Base-by-base conservation (phyloP, 352 stramenopile species). In the Blastocystis sp. region DNA sequence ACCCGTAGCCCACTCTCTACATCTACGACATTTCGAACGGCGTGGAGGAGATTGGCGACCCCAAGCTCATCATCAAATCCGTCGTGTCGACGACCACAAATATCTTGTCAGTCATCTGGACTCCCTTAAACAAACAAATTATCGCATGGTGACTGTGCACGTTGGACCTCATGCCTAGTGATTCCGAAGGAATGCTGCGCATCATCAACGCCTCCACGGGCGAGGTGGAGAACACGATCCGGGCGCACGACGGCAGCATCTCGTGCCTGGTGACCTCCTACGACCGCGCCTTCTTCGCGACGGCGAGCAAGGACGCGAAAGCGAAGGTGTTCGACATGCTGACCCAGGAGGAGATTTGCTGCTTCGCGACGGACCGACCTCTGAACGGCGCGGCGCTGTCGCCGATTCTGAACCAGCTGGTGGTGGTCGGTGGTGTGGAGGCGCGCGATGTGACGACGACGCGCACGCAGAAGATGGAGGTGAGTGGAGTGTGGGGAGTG, bases 341-440 rank as follows among this genome's bases (percentile, higher is more conserved):
- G 71, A 96, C 96, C 76, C 92, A 98, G 59, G 95, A 97, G 91
- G 94, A 98, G 91, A 93, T 99, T 71, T 98, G 98, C 92, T 97
- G 95, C 29, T 99, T 98, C 94, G 95, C 97, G 90, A 98, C 96
- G 24, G 97, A 99, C 91, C 94, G 97, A 90, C 96, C 96, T 0
- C 96, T 99, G 19, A 99, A 99, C 93, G 98, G 97, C 91, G 96
- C 96, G 2, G 96, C 97, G 63, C 98, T 99, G 90, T 98, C 95
- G 24, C 96, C 97, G 31, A 97, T 94, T 31, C 98, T 98, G 92
- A 93, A 96, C 90, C 94, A 97, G 24, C n/a, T 99, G 24, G 93
- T 99, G 80, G 92, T 99, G 29, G 97, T 97, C 62, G 97, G 97
- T 92, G 97, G 97, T 60, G 97, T 99, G 92, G 97, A 99, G 91